A percentile compares a stretch with the other conserved stretches of the same genome.
Conservation (phyloP, 2,329 filamentous ascomycete genomes). For the Cladosporium colombiae region DNA sequence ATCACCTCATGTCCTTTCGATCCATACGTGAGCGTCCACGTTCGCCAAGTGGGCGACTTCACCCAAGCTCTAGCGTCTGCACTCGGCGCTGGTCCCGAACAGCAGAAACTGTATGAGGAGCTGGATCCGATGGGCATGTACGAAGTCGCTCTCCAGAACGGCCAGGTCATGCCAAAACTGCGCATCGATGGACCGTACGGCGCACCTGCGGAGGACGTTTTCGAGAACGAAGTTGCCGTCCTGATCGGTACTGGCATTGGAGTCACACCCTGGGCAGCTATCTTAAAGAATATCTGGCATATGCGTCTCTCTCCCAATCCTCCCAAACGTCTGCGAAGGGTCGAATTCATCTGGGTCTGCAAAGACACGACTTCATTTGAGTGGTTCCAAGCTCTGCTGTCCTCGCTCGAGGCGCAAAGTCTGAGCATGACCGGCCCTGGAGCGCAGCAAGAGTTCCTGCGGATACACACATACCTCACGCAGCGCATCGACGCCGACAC, state of each 20-base stretch:
- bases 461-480: conserved; percentile 97
- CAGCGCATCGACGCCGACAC: conserved; percentile 91
- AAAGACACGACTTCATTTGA: conserved; percentile 94
- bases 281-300: conserved; percentile 98
- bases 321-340: conserved; percentile 82
- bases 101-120: conserved; percentile 85
- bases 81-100: conserved; percentile 84
- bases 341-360: conserved; percentile 99
- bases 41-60: conserved; percentile 96
- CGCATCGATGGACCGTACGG: conserved; percentile 95
- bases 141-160: conserved; percentile 91
- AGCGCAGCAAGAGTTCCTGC: conserved; percentile 77
- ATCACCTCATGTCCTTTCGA: conserved; percentile 98
- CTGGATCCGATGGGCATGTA: conserved; percentile 96
- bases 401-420: conserved; percentile 85
- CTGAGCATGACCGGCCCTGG: conserved; percentile 58
- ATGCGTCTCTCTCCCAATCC: conserved; percentile 87
- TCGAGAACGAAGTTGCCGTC: conserved; percentile 86
- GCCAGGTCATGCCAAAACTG: conserved; percentile 85
- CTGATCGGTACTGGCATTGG: conserved; percentile 85
- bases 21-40: conserved; percentile 89
- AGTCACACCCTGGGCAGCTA: conserved; percentile 82
- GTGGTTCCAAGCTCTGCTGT: conserved; percentile 95
- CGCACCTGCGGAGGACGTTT: conserved; percentile 95
- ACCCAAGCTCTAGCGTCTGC: conserved; percentile 91